These are phyloP conservation scores for Alternaria sp. DNA, from an alignment of 2,329 filamentous ascomycete genomes.

Conservation along the genomic window DNA sequence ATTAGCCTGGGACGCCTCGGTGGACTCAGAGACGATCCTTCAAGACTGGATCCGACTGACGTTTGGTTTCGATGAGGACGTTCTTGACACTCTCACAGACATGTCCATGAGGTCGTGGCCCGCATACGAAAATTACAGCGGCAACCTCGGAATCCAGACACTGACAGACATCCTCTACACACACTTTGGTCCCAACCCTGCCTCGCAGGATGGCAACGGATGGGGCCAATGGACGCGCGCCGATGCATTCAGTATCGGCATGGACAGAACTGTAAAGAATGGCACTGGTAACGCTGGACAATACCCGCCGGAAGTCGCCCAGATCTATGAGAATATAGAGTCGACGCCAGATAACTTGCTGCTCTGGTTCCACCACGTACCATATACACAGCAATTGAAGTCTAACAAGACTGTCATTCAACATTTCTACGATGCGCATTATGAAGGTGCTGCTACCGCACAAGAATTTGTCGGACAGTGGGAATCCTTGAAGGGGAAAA, in stretches of 20 bases:
- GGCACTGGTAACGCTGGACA: slow-evolving; percentile 73
- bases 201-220: slow-evolving; percentile 71
- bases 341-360: slow-evolving; percentile 74
- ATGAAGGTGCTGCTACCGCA: slow-evolving; percentile 66
- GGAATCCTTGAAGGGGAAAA: slow-evolving; percentile 62
- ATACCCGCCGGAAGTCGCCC: slow-evolving; percentile 69
- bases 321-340: slow-evolving; percentile 66
- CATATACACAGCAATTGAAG: slow-evolving; percentile 69
- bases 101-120: slow-evolving; percentile 76
- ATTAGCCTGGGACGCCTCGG: slow-evolving; percentile 70
- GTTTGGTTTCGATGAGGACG: slow-evolving; percentile 64
- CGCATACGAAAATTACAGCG: slow-evolving; percentile 75
- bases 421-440: slow-evolving; percentile 72
- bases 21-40: slow-evolving; percentile 61
- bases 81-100: slow-evolving; percentile 67
- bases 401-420: slow-evolving; percentile 74
- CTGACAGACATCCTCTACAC: slow-evolving; percentile 72
- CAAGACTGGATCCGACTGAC: slow-evolving; percentile 75
- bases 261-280: slow-evolving; percentile 75
- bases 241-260: slow-evolving; percentile 67
- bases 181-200: slow-evolving; percentile 74
- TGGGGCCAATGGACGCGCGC: slow-evolving; percentile 80
- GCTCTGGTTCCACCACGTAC: slow-evolving; percentile 79
- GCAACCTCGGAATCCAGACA: slow-evolving; percentile 75
- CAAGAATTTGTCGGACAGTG: slow-evolving; percentile 66